phyloP scores from a whole-genome alignment of 495 filamentous ascomycete genomes.

The Bryoglossum gracile region DNA sequence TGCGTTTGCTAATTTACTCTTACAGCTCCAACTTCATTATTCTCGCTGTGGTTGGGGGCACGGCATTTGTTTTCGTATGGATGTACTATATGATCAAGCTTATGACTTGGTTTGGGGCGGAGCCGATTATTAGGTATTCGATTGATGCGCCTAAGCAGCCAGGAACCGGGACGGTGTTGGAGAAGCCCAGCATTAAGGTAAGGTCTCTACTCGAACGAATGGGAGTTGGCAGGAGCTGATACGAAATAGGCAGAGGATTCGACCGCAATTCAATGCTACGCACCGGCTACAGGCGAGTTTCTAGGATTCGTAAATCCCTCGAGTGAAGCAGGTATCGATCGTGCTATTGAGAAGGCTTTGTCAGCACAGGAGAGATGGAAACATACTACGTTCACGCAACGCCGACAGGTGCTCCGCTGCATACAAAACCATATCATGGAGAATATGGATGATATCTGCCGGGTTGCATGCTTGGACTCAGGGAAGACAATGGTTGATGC shows the following conservation, averaged over 20 bases:
- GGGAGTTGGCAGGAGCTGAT: neutral
- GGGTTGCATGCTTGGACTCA: slow-evolving; percentile 85
- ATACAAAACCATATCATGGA: slow-evolving; percentile 79
- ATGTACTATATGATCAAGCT: slow-evolving; percentile 9
- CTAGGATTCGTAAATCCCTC: slow-evolving; percentile 76
- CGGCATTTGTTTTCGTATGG: slow-evolving; percentile 7
- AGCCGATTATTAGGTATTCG: slow-evolving; percentile 19
- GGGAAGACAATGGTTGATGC: slow-evolving; percentile 96
- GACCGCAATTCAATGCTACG: slow-evolving; percentile 74
- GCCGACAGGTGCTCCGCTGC: slow-evolving; percentile 73
- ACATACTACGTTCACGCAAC: slow-evolving; percentile 65
- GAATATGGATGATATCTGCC: slow-evolving; percentile 82
- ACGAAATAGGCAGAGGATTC: slow-evolving; percentile 32
- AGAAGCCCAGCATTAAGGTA: slow-evolving; percentile 25
- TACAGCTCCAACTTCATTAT: slow-evolving; percentile 12
- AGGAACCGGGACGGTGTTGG: slow-evolving; percentile 13
- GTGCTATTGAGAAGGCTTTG: slow-evolving; percentile 64
- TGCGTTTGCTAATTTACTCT: slow-evolving; percentile 1
- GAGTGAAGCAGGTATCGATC: slow-evolving; percentile 71
- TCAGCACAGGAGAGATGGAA: slow-evolving; percentile 77
- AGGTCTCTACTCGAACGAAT: neutral
- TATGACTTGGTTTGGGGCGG: slow-evolving; percentile 8
- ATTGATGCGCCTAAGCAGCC: slow-evolving; percentile 15
- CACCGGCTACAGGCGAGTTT: slow-evolving; percentile 77
- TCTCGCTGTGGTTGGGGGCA: neutral